Conservation (phyloP, 257 asterid genomes). For the Gardenia jasminoides region DNA sequence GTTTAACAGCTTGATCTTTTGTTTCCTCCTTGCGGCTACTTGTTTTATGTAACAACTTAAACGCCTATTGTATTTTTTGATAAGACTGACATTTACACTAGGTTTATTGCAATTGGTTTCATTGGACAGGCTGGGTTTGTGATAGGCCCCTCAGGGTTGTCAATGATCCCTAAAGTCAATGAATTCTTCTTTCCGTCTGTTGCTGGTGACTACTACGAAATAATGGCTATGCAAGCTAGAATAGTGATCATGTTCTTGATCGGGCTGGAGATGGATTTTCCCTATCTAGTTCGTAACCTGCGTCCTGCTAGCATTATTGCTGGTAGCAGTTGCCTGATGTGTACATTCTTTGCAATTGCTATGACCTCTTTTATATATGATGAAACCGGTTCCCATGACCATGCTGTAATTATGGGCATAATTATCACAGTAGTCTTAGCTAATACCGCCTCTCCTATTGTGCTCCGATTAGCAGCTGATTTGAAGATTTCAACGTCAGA, state of each 20-base stretch:
- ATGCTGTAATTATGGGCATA: constrained; percentile 50
- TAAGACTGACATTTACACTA: constrained; percentile 8
- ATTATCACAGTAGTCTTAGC: constrained; percentile 60
- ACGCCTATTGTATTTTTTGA: background rate
- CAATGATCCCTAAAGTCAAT: constrained; percentile 44
- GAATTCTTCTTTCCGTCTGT: constrained; percentile 59
- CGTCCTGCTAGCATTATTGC: constrained; percentile 66
- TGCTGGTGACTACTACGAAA: constrained; percentile 70
- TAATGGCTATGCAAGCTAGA: constrained; percentile 70
- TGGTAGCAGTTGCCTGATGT: constrained; percentile 53
- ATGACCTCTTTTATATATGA: constrained; percentile 60
- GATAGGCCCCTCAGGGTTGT: constrained; percentile 86
- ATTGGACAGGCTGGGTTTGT: constrained; percentile 84
- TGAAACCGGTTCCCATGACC: constrained; percentile 57
- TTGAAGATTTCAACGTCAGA: constrained; percentile 79
- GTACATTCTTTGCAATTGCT: constrained; percentile 72
- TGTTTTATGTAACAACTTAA: background rate
- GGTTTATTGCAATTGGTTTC: constrained; percentile 9
- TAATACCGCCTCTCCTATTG: constrained; percentile 84
- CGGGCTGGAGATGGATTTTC: constrained; percentile 84
- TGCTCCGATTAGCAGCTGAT: constrained; percentile 78
- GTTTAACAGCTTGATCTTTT: background rate
- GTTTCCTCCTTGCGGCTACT: background rate
- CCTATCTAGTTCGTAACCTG: constrained; percentile 68
- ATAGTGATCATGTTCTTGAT: constrained; percentile 87